Evolutionary conservation across 2,329 filamentous ascomycete genomes (phyloP), one percentile per base, ranked within the genome.

Genomic region (Trichoderma gracile): DNA sequence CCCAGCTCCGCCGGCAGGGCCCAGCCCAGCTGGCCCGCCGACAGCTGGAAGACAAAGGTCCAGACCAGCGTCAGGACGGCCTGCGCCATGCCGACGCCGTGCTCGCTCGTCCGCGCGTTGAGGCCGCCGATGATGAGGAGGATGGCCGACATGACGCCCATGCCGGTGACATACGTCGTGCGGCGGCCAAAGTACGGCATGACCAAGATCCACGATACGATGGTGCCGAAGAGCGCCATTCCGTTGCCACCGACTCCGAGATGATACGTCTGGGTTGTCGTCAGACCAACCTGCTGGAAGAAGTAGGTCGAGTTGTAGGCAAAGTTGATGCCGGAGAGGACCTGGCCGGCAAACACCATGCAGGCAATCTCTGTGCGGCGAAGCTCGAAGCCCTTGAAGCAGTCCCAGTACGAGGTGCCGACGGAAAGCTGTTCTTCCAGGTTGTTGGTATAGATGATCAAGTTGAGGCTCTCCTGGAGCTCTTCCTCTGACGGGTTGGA

Each of bases 331-430:
- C 65, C 65, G 8, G 56, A 52, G 8, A 67, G 53, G n/a, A n/a
- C 55, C 19, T 64, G 62, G 19, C 62, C 62, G 25, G 62, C 45
- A 43, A 64, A 60, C 1, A 58, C 53, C 21, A 59, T 40, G 17
- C 62, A 77, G 1, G 82, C 81, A 33, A 85, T 81, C 68, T 84
- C 81, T 7, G 83, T 84, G 19, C 84, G 76, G n/a, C 81, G 78
- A 1, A 81, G 72, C 45, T 83, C 77, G 6, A 75, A 71, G 17
- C 77, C 77, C 25, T 74, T 75, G 69, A 82, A 82, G 66, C 78
- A 80, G 67, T 81, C 78, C 52, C 66, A 66, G 65, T 82, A 82
- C 0, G 72, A 75, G 0, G 75, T 77, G 2, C 78, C 78, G 0
- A 70, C 71, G 0, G 72, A 71, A n/a, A 77, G 71, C 12, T 72